phyloP scores from a whole-genome alignment of 495 filamentous ascomycete species.

The Choiromyces venosus region DNA sequence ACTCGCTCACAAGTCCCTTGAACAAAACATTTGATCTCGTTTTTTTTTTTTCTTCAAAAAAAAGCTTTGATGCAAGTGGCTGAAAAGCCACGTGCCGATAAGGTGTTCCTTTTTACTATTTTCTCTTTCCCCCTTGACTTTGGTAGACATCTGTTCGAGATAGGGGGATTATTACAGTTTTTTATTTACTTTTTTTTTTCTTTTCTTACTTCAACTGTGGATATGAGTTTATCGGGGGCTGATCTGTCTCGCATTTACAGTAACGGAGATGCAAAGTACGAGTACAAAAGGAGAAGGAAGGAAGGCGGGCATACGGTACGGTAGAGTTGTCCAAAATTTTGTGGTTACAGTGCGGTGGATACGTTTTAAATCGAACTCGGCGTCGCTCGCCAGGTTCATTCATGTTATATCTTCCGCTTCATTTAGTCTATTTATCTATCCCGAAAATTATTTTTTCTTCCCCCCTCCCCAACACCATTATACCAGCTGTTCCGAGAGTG shows the following conservation, averaged over 20 bases:
- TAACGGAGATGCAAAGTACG: background rate
- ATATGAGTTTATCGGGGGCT: background rate
- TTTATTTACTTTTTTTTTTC: too few species aligned
- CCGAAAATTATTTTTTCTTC: background rate
- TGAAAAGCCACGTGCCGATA: background rate
- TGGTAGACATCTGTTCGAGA: slow-evolving; percentile 3
- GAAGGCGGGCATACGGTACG: slow-evolving; percentile 8
- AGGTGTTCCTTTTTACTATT: slow-evolving; percentile 4
- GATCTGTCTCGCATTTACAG: background rate
- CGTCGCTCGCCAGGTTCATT: slow-evolving; percentile 12
- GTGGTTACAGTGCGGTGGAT: slow-evolving; percentile 25
- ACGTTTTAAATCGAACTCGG: slow-evolving; percentile 33
- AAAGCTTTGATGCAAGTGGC: background rate
- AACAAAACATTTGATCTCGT: background rate
- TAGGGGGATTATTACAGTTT: background rate
- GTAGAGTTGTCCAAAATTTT: slow-evolving; percentile 7
- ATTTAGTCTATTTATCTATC: background rate
- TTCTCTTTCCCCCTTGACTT: slow-evolving; percentile 5
- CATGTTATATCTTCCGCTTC: slow-evolving; percentile 18
- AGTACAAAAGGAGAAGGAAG: background rate
- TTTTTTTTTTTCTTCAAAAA: too few species aligned
- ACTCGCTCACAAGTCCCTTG: background rate
- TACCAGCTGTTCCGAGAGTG: slow-evolving; percentile 9
- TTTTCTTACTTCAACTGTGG: background rate
- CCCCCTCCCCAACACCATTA: slow-evolving; percentile 16